Base-by-base conservation (phyloP, 192 early-diverging fungal genomes). In the Bifiguratus adelaidae region DNA sequence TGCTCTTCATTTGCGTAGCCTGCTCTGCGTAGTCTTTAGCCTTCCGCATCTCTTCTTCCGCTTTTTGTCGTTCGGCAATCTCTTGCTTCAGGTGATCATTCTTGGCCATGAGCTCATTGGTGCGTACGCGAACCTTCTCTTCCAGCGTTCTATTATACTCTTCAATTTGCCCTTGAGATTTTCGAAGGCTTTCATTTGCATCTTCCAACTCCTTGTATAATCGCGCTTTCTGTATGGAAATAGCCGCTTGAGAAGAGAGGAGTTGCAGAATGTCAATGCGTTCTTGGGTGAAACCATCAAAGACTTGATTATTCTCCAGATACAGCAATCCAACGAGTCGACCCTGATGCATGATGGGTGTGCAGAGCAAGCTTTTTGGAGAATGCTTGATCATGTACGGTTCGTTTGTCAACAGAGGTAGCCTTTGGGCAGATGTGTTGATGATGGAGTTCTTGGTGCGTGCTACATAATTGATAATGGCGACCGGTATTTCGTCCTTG, bases 111-210 rank as follows among this genome's bases (percentile, higher is more conserved):
- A 53, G 26, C 28, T 53, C 41, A 3, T 43, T 30, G 4, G 52
- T 53, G 30, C 52, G 27, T 26, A 20, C 44, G 7, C 44, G 33
- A 3, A 53, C 52, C 15, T 53, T 53, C 15, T 22, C 28, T 33
- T 53, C 52, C 44, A 53, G 26, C 19, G 36, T 40, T 9, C 36
- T 42, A 15, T 32, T 45, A n/a, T 53, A 44, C 34, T 53, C 52
- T 29, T 53, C 40, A 26, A 53, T 53, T 16, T 53, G 41, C 12
- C 44, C 52, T 18, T 53, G 41, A 5, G 36, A 41, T 26, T 46
- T 53, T 1, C 11, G 20, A 40, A 53, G 35, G 4, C 42, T 30
- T 28, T 45, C 44, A 33, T 53, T 53, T 16, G 43, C 52, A 22
- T 29, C 32, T 13, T 53, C 30, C 13, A 53, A 21, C 28, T 42